Conservation (phyloP, 805 yeast species). For the Vanderwaltozyma tropicalis region DNA sequence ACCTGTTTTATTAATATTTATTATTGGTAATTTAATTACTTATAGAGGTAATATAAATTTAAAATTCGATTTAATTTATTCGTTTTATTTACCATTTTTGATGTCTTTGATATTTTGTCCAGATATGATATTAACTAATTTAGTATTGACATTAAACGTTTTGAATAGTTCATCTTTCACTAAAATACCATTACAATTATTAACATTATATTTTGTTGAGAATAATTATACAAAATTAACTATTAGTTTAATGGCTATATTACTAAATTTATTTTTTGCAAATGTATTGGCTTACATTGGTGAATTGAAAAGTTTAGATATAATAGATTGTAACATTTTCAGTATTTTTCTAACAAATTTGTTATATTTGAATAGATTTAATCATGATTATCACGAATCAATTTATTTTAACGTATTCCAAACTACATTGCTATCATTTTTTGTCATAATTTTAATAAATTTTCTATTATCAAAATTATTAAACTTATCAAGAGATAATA, state of each 20-base stretch:
- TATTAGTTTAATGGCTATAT: conserved; percentile 8
- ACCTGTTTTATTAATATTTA: neutral
- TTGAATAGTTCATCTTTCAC: conserved; percentile 16
- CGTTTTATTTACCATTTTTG: conserved; percentile 27
- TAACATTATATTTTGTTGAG: conserved; percentile 16
- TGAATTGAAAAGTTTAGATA: conserved; percentile 30
- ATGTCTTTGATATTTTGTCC: conserved; percentile 21
- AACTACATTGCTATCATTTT: conserved; percentile 26
- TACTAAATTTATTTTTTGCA: conserved; percentile 19
- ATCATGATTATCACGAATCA: neutral
- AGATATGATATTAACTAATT: conserved; percentile 17
- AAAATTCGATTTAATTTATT: conserved; percentile 28
- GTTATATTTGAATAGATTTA: conserved; percentile 16
- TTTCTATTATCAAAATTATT: conserved; percentile 11
- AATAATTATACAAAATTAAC: conserved; percentile 8
- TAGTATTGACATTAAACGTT: conserved; percentile 24
- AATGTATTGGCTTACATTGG: conserved; percentile 22
- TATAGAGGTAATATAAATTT: neutral
- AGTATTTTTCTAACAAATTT: conserved; percentile 29
- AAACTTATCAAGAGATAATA: neutral
- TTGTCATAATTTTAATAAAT: conserved; percentile 16
- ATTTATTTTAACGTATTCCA: conserved; percentile 26
- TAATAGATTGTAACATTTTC: conserved; percentile 31
- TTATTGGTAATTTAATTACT: neutral
- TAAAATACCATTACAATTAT: conserved; percentile 18